Base-by-base conservation (phyloP, 2,329 filamentous ascomycete genomes). In the Aspergillus sp. region DNA sequence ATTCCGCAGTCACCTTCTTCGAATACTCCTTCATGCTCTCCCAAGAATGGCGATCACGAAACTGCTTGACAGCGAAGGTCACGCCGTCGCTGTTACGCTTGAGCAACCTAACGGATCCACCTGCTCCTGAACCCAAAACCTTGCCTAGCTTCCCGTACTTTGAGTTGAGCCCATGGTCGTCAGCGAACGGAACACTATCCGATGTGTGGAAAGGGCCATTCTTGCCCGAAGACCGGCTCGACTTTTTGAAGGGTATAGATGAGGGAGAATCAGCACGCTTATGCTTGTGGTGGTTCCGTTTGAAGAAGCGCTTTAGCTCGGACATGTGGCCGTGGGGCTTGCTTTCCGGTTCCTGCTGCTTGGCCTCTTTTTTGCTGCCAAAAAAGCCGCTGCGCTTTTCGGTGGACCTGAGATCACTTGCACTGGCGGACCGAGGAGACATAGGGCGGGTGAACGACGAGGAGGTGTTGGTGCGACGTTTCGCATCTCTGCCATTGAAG, bases 51-150 rank as follows among this genome's bases (percentile, higher is more conserved):
- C 92, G 87, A 57, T 94, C 88, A 56, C 95, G 84, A 78, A 99
- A 99, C 73, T 99, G 94, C 77, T 99, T 99, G 56, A 98, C 95
- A 1, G 95, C 95, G 76, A 99, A 99, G 0, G 96, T 95, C 6
- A 91, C 92, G 25, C 90, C 90, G 72, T 99, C 95, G 64, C 91
- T 93, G 71, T 88, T 94, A 62, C 95, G 87, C 80, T 95, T 97
- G 88, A 99, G 92, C 54, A 99, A 79, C 65, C 94, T 87, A 15
- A 99, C 95, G 0, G 94, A 98, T 25, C 95, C 95, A 54, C 95
- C 95, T 27, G 95, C 95, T 25, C 95, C 95, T 27, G 94, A 94
- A 5, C 95, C 95, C 11, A 99, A 83, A 1, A 98, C 91, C 73
- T 91, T 95, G 59, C 94, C 95, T 65, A 99, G 89, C 73, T 97